Evolutionary conservation across 495 filamentous ascomycete species (phyloP).

Genomic region (Tuber indicum): DNA sequence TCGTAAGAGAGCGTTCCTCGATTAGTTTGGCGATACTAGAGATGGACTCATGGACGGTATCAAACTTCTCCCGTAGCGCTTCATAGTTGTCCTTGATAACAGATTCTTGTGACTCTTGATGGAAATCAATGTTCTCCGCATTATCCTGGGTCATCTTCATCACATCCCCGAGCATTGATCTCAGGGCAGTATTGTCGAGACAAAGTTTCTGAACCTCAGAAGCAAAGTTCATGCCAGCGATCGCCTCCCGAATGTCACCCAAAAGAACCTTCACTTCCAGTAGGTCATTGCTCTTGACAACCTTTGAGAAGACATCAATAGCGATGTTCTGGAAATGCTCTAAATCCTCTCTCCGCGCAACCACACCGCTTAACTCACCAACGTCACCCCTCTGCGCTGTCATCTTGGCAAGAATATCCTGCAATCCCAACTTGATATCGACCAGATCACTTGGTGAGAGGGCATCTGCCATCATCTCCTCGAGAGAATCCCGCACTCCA

Average conservation of each 20-base stretch:
- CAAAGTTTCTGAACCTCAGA: slow-evolving; percentile 32
- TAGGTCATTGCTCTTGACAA: slow-evolving; percentile 37
- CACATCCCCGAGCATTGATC: slow-evolving; percentile 29
- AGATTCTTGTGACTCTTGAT: slow-evolving; percentile 30
- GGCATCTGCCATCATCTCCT: slow-evolving; percentile 26
- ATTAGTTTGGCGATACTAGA: slow-evolving; percentile 21
- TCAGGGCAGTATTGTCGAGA: slow-evolving; percentile 27
- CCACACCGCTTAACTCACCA: slow-evolving; percentile 25
- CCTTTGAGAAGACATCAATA: slow-evolving; percentile 34
- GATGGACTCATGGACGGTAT: slow-evolving; percentile 19
- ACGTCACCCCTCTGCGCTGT: slow-evolving; percentile 33
- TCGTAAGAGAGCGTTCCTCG: slow-evolving; percentile 21
- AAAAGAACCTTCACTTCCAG: slow-evolving; percentile 28
- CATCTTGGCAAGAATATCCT: slow-evolving; percentile 21
- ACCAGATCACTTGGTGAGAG: slow-evolving; percentile 27
- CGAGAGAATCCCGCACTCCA: slow-evolving; percentile 25
- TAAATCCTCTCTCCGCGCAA: slow-evolving; percentile 37
- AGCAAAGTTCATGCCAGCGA: slow-evolving; percentile 26
- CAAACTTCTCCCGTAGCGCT: slow-evolving; percentile 18
- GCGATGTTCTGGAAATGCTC: slow-evolving; percentile 37
- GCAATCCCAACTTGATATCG: slow-evolving; percentile 35
- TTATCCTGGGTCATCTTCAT: slow-evolving; percentile 25
- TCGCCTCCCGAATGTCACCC: slow-evolving; percentile 23
- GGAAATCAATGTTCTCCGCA: slow-evolving; percentile 30
- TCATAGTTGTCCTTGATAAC: slow-evolving; percentile 23